These are phyloP conservation scores for Begonia loranthoides DNA, from an alignment of 306 rosid genomes.

Conservation along the genomic window DNA sequence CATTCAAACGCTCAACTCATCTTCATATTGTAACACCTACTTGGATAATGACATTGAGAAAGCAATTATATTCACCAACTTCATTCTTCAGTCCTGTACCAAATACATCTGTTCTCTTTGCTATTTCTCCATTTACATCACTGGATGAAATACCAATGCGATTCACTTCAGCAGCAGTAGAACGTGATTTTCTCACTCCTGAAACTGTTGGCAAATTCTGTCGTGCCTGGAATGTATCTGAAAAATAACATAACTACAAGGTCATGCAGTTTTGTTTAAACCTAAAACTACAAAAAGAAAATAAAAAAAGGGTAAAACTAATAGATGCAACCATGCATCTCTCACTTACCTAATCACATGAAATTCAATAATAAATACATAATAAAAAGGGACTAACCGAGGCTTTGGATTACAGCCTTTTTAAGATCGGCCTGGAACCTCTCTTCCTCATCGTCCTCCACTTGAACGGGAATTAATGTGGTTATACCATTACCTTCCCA, in stretches of 20 bases:
- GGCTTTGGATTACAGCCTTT: constrained; percentile 83
- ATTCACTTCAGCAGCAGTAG: constrained; percentile 33
- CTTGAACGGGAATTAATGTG: constrained; percentile 34
- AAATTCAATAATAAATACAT: constrained; percentile 1
- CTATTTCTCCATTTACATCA: background rate
- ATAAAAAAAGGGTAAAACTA: background rate
- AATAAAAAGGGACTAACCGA: constrained; percentile 38
- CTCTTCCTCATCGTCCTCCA: constrained; percentile 69
- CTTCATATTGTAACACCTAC: constrained; percentile 19
- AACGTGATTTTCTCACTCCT: constrained; percentile 24
- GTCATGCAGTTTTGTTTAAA: constrained; percentile 8
- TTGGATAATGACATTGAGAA: constrained; percentile 95
- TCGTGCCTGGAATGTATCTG: constrained; percentile 68
- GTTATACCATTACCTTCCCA: constrained; percentile 35
- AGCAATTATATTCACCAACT: constrained; percentile 99
- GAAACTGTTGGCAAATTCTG: constrained; percentile 34
- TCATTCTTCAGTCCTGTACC: constrained; percentile 95
- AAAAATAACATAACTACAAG: constrained; percentile 20
- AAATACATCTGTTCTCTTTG: constrained; percentile 14
- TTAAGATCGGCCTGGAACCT: constrained; percentile 90
- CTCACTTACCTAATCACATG: constrained; percentile 1
- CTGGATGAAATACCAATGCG: constrained; percentile 12
- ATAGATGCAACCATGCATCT: background rate
- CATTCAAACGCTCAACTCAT: constrained; percentile 2
- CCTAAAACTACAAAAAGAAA: background rate